phyloP scores from a whole-genome alignment of 148 eudicot genomes.

The Chenopodium suecicum region DNA sequence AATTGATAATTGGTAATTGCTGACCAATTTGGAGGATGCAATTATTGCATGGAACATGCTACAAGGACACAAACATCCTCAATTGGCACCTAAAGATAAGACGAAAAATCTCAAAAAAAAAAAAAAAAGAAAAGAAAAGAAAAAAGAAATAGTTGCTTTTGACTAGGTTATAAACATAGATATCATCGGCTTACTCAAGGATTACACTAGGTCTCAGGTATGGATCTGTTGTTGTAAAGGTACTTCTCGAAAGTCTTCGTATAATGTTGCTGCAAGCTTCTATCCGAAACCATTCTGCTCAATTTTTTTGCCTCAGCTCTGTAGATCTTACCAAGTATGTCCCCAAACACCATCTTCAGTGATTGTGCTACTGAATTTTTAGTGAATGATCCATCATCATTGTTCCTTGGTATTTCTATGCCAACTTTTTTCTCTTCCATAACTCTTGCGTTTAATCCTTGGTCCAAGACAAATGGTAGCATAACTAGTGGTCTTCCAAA shows the following conservation, averaged over 20 bases:
- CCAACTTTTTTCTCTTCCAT: conserved; percentile 32
- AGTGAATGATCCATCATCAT: conserved; percentile 38
- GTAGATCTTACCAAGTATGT: conserved; percentile 25
- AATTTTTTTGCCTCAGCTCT: conserved; percentile 41
- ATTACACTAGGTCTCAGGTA: background rate
- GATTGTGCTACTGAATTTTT: conserved; percentile 38
- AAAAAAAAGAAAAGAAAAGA: background rate
- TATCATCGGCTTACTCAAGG: background rate
- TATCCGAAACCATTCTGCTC: conserved; percentile 32
- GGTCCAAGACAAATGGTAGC: conserved; percentile 33
- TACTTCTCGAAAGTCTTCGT: conserved; percentile 23
- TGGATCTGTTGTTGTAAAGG: conserved; percentile 24
- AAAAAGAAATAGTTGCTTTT: background rate
- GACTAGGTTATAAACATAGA: background rate
- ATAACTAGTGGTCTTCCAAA: conserved; percentile 28
- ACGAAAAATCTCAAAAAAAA: background rate
- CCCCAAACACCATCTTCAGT: conserved; percentile 28
- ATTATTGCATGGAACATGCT: background rate
- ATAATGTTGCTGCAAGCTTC: conserved; percentile 27
- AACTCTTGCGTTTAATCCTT: conserved; percentile 33
- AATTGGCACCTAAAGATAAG: background rate
- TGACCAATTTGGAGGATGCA: conserved; percentile 6
- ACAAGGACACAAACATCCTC: background rate
- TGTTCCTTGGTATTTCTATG: conserved; percentile 30
- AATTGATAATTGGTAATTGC: background rate